These are phyloP conservation scores for Acarospora socialis DNA, from an alignment of 2,329 filamentous ascomycete species.

Conservation along the genomic window DNA sequence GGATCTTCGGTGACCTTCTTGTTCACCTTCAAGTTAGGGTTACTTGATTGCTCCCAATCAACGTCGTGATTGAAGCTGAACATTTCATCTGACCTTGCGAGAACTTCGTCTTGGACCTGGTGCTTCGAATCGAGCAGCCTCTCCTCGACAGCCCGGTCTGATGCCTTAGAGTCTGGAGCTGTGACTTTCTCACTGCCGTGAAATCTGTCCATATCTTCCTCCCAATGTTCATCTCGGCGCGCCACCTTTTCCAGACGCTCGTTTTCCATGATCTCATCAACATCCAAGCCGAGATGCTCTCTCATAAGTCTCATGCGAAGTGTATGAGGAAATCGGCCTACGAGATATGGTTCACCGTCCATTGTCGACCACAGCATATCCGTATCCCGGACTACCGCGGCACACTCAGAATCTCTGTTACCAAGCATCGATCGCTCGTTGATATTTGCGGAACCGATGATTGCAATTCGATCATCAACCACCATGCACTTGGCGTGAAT, in stretches of 20 bases:
- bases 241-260: conserved; percentile 55
- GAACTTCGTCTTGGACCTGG: conserved; percentile 40
- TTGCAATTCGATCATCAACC: conserved; percentile 79
- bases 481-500: conserved; percentile 97
- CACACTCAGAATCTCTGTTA: conserved; percentile 79
- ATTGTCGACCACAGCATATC: conserved; percentile 88
- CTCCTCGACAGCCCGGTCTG: conserved; percentile 7
- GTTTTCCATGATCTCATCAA: conserved; percentile 77
- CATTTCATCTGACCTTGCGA: conserved; percentile 40
- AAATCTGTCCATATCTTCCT: conserved; percentile 47
- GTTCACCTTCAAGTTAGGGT: conserved; percentile 40
- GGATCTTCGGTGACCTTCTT: conserved; percentile 43
- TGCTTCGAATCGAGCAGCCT: conserved; percentile 30
- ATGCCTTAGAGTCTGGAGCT: neutral
- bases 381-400: conserved; percentile 78
- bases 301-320: conserved; percentile 88
- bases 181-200: conserved; percentile 36
- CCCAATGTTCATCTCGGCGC: conserved; percentile 36
- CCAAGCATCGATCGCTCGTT: conserved; percentile 95
- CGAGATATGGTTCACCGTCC: conserved; percentile 76
- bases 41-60: conserved; percentile 44
- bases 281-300: conserved; percentile 90
- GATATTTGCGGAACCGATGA: conserved; percentile 97
- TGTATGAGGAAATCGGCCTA: conserved; percentile 84
- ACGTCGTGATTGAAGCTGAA: conserved; percentile 66